Base-by-base conservation (phyloP, 495 filamentous ascomycete species). In the Acidiella bohemica region DNA sequence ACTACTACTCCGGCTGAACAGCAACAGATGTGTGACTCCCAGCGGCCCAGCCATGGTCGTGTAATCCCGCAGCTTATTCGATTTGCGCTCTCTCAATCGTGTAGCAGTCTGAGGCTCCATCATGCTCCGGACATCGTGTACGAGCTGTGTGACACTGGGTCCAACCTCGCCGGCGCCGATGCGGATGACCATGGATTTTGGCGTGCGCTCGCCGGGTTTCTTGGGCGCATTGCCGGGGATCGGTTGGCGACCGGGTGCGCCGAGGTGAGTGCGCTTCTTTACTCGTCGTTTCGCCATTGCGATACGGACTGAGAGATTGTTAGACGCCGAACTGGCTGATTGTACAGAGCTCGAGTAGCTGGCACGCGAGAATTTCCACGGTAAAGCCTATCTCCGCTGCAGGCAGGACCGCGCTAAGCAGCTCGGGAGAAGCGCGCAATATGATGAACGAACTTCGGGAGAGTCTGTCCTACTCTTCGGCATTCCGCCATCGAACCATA, bases 111-210 rank as follows among this genome's bases (percentile, higher is more conserved):
- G 78, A 0, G 90, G 90, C 58, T 96, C 86, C 86, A 99, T 92
- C 67, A 96, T 87, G 13, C 67, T 65, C 39, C 90, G 75, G 17
- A 95, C 82, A 66, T 99, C 90, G 49, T 81, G 78, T 4, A 88
- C 90, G 41, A 99, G 65, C 59, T 95, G 87, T 54, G 75, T 88
- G 43, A 99, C 70, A 62, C 81, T 92, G 39, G 83, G 75, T 43
- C 90, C 90, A 23, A 96, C 84, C 55, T 94, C 84, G 48, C 84
- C 80, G 55, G 84, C 90, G 51, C 92, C 90, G 39, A 94, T 85
- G 50, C 90, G 78, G 61, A 99, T 92, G 38, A 99, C 90, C 92
- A 99, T 96, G 53, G 80, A 87, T 68, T 93, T 94, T 12, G 90
- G 90, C 36, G 74, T 70, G 42, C 73, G 73, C 46, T 59, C 61